Base-by-base conservation (phyloP, 139 green algal species). In the Chlamydomonas sp. region DNA sequence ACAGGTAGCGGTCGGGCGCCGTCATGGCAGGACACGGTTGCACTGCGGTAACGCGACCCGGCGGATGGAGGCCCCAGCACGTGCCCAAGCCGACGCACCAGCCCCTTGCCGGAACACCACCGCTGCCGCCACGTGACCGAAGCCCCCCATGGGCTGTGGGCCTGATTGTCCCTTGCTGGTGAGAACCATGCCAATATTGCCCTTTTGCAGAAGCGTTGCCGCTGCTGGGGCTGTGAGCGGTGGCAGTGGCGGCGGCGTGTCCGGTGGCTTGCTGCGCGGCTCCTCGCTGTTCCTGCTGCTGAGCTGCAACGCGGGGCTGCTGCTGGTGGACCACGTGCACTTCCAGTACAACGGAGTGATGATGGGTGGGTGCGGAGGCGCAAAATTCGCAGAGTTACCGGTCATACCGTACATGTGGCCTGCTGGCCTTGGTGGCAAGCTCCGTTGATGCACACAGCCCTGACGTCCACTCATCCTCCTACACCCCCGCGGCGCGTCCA, bases 271-370 rank as follows among this genome's bases (percentile, higher is more conserved):
- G 77, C 76, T 10, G 76, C 16, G 14, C 8, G 59, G 57, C 2
- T 7, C 63, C 3, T 7, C 66, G 77, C 93, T 78, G 89, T 96
- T 89, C 78, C 90, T 84, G 1, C 87, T 95, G 78, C 17, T 97
- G 7, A 77, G 92, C 0, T 77, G 77, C 18, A 95, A 96, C 83
- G 93, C 96, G 1, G 97, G 95, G 0, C 94, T 99, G 63, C 84
- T 99, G 14, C 92, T 99, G 83, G 96, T 99, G 79, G 98, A 99
- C 90, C 97, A 99, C 94, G 94, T 99, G 20, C 98, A 99, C 90
- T 99, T 99, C 84, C 98, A 99, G 92, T 99, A 99, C 95, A 99
- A 99, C 91, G 96, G 98, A 59, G 69, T 98, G 15, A 92, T 99
- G 75, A 89, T 99, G 58, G 97, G 97, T 95, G 79, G 15, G 89